A percentile compares a stretch with the other conserved stretches of the same genome.
Evolutionary conservation across 169 alveolate genomes (phyloP).

Genomic region (Blepharisma undulans): DNA sequence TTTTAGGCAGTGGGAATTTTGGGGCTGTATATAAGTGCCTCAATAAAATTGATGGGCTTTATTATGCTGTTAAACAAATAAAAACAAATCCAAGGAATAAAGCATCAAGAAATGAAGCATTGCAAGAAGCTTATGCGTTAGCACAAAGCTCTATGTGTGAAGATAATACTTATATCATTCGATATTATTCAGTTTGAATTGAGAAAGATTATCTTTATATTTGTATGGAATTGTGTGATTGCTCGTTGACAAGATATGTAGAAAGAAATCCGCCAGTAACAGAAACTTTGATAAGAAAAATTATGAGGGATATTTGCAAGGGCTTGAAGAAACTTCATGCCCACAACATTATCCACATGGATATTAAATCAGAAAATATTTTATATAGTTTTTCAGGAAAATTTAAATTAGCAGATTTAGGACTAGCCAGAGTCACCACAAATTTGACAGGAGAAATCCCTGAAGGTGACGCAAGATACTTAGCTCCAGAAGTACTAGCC

Average conservation of each 20-base stretch:
- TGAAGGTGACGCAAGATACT: conserved; percentile 74
- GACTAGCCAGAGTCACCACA: conserved; percentile 60
- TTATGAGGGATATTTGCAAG: conserved; percentile 67
- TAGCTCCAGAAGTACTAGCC: conserved; percentile 65
- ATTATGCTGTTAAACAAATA: conserved; percentile 61
- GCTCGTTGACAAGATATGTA: conserved; percentile 6
- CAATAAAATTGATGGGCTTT: conserved; percentile 54
- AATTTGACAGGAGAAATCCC: conserved; percentile 52
- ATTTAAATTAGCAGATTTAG: conserved; percentile 71
- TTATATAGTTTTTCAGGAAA: conserved; percentile 58
- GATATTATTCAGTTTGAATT: conserved; percentile 65
- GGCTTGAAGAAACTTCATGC: conserved; percentile 79
- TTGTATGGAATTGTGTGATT: conserved; percentile 33
- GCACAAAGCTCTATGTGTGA: conserved; percentile 52
- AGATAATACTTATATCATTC: conserved; percentile 54
- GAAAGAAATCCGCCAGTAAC: conserved; percentile 20
- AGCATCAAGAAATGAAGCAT: conserved; percentile 31
- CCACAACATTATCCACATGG: conserved; percentile 78
- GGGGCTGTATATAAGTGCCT: conserved; percentile 52
- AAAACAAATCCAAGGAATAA: conserved; percentile 35
- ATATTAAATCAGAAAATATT: conserved; percentile 83
- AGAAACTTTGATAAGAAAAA: conserved; percentile 56
- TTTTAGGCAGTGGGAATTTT: conserved; percentile 59
- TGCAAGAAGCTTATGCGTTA: conserved; percentile 58
- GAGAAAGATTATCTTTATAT: conserved; percentile 37